phyloP scores from a whole-genome alignment of 1,284 basidiomycete species.

The Anthracocystis panici-leucophaei region DNA sequence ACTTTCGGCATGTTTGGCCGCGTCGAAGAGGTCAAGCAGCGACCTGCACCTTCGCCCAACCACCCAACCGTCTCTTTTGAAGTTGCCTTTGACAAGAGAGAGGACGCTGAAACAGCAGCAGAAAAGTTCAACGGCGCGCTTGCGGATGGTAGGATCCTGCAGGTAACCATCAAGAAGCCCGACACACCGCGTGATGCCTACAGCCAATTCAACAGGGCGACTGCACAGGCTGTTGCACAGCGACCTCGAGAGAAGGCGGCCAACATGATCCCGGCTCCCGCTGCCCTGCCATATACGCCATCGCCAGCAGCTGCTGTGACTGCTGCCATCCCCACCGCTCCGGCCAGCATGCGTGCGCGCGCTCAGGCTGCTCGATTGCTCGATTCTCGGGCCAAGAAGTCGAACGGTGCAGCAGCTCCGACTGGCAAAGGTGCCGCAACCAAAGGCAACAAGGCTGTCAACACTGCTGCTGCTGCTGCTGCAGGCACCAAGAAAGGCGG shows the following conservation, averaged over 20 bases:
- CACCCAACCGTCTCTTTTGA: constrained; percentile 62
- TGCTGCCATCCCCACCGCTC: constrained; percentile 45
- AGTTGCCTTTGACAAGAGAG: constrained; percentile 55
- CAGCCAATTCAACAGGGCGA: constrained; percentile 42
- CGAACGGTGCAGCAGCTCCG: constrained; percentile 7
- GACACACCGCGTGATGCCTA: constrained; percentile 34
- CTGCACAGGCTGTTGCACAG: constrained; percentile 42
- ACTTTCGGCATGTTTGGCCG: constrained; percentile 64
- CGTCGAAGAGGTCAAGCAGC: constrained; percentile 57
- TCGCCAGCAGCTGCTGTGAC: constrained; percentile 35
- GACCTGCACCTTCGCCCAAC: constrained; percentile 50
- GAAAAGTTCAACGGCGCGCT: constrained; percentile 64
- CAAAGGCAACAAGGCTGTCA: constrained; percentile 18
- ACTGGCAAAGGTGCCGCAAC: constrained; percentile 6
- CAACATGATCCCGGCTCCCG: constrained; percentile 43
- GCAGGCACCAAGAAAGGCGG: constrained; percentile 12
- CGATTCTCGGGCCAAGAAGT: constrained; percentile 43
- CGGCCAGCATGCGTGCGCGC: constrained; percentile 42
- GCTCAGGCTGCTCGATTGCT: constrained; percentile 28
- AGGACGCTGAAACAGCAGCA: constrained; percentile 56
- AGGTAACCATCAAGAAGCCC: constrained; percentile 56
- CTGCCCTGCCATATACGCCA: constrained; percentile 41
- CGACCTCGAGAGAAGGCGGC: constrained; percentile 33
- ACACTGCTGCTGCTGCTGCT: constrained; percentile 1
- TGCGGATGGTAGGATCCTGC: constrained; percentile 64